phyloP scores from a whole-genome alignment of 768 basidiomycete species.

The Termitomyces heimii region DNA sequence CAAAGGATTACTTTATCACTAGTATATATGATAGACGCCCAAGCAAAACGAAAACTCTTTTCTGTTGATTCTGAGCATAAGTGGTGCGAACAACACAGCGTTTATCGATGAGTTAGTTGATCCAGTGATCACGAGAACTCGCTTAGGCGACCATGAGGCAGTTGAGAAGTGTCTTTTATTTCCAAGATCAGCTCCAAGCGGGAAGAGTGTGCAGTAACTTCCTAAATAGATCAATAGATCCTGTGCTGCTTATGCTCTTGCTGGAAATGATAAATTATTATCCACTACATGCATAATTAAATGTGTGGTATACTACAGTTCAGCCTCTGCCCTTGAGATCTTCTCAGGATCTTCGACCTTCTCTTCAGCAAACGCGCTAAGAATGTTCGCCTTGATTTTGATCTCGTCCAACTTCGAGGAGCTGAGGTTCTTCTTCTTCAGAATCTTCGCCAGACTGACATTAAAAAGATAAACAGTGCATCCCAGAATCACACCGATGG shows the following conservation, averaged over 20 bases:
- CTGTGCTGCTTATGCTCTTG: background rate
- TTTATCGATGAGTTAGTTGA: slow-evolving; percentile 5
- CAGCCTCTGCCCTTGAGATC: slow-evolving; percentile 31
- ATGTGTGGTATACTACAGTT: slow-evolving; percentile 29
- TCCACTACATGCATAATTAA: background rate
- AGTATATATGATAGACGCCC: slow-evolving; percentile 7
- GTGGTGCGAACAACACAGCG: background rate
- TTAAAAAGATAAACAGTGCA: slow-evolving; percentile 11
- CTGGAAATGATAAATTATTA: background rate
- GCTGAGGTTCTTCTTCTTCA: slow-evolving; percentile 73
- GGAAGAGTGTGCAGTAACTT: background rate
- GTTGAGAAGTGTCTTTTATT: background rate
- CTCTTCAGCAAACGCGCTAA: slow-evolving; percentile 52
- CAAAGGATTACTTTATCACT: background rate
- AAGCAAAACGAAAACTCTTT: background rate
- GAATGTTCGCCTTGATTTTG: slow-evolving; percentile 86
- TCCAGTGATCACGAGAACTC: slow-evolving; percentile 24
- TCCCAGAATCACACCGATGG: slow-evolving; percentile 9
- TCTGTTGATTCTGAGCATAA: background rate
- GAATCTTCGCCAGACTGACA: slow-evolving; percentile 64
- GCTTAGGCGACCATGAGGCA: slow-evolving; percentile 25
- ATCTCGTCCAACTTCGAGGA: slow-evolving; percentile 87
- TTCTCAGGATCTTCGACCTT: slow-evolving; percentile 29
- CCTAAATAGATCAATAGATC: background rate
- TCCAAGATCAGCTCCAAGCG: background rate